These are phyloP conservation scores for Vitis rotundifolia DNA, from an alignment of 164 flowering plant genomes.

Conservation along the genomic window DNA sequence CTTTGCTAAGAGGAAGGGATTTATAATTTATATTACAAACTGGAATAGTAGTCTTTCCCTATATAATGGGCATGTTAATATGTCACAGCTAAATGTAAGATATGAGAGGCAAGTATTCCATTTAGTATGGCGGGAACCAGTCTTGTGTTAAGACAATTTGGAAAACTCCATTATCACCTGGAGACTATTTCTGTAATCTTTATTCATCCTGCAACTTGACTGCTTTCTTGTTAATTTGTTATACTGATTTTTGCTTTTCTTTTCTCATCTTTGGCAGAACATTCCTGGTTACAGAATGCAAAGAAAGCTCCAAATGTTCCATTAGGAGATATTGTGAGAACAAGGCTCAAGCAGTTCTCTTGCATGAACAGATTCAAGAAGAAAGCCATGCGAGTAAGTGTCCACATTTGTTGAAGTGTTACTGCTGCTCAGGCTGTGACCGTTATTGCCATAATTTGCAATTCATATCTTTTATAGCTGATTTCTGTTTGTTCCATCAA, in stretches of 20 bases:
- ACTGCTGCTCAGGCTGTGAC: background rate
- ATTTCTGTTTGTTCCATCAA: slow-evolving; percentile 13
- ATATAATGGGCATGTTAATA: too few species aligned
- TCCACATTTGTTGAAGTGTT: background rate
- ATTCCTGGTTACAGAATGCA: slow-evolving; percentile 93
- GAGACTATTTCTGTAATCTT: background rate
- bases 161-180: background rate
- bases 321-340: slow-evolving; percentile 91
- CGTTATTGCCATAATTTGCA: background rate
- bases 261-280: slow-evolving; percentile 46
- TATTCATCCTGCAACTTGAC: background rate
- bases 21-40: too few species aligned
- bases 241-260: background rate
- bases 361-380: slow-evolving; percentile 95
- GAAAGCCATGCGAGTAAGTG: slow-evolving; percentile 86
- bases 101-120: too few species aligned
- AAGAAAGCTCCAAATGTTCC: slow-evolving; percentile 98
- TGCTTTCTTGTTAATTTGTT: background rate
- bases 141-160: background rate
- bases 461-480: background rate
- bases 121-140: too few species aligned
- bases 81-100: too few species aligned
- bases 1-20: too few species aligned
- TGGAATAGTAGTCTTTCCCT: too few species aligned
- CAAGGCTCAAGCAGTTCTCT: slow-evolving; percentile 96